Base-by-base conservation (phyloP, 768 basidiomycete genomes). In the Pholiota microspora region DNA sequence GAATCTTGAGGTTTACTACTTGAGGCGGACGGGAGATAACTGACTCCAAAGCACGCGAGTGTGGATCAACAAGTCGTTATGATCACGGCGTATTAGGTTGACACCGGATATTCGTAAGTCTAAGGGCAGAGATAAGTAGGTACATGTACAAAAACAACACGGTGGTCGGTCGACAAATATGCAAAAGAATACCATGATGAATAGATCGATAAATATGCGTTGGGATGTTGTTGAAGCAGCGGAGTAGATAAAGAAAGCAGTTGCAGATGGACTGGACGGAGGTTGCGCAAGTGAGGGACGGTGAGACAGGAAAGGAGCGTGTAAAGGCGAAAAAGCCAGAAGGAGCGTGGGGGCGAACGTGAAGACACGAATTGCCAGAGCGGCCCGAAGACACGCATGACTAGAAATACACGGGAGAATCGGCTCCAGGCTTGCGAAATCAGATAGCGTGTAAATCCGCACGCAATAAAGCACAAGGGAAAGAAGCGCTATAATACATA, bases 41-140 rank as follows among this genome's bases (percentile, higher is more conserved):
- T 40, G 9, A 27, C 36, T 24, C 24, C n/a, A 42, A 25, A n/a
- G 31, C 50, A 51, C 50, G 42, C 23, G 8, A 28, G 16, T 9
- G 27, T 4, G n/a, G 38, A 31, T 40, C 50, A 51, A 51, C 50
- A 51, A 42, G 10, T 44, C 36, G 50, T 31, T 31, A 51, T 16
- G 54, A 61, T 62, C 64, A 60, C 64, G 57, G 64, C 38, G 64
- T 64, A 64, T 62, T 64, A 62, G 48, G 38, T 27, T 53, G 59
- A 64, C 64, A 56, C 64, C 59, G 64, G 64, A 64, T 64, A 64
- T 51, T 64, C 51, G 46, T 57, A 57, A 54, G 29, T 57, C 57
- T 59, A 62, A 45, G 36, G 28, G 46, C 15, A 48, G 29, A 45
- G 25, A 48, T 24, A 57, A 54, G 46, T 53, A 58, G 51, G 56